Evolutionary conservation across 2,329 filamentous ascomycete species (phyloP).

Genomic region (Phaeomoniella chlamydospora): DNA sequence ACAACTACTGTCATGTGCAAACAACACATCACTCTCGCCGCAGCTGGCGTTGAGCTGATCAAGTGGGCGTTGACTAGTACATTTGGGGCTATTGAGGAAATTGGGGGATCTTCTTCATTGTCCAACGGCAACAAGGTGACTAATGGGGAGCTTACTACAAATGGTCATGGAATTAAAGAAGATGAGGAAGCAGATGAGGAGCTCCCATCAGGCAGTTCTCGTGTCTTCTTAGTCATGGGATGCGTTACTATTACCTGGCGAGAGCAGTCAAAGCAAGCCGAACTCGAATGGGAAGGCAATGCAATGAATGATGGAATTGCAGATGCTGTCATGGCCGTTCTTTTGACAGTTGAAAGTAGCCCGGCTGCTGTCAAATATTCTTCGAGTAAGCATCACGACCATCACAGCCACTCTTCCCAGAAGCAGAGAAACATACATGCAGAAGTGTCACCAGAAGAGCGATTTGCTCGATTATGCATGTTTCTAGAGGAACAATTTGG

Average conservation of each 20-base stretch:
- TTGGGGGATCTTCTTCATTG: conserved; percentile 13
- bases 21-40: conserved; percentile 74
- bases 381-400: conserved; percentile 41
- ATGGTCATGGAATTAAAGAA: conserved; percentile 4
- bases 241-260: conserved; percentile 71
- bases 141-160: conserved; percentile 21
- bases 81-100: conserved; percentile 66
- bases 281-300: conserved; percentile 95
- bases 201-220: conserved; percentile 19
- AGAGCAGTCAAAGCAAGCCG: conserved; percentile 58
- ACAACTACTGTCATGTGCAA: conserved; percentile 90
- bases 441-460: conserved; percentile 56
- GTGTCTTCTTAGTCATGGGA: conserved; percentile 64
- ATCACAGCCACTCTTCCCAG: conserved; percentile 23
- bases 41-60: conserved; percentile 80
- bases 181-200: conserved; percentile 28
- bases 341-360: conserved; percentile 84
- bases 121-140: conserved; percentile 12
- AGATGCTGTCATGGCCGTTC: conserved; percentile 87
- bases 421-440: conserved; percentile 54
- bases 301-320: conserved; percentile 95
- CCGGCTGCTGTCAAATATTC: conserved; percentile 71
- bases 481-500: conserved; percentile 97
- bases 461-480: conserved; percentile 75
- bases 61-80: conserved; percentile 89